Base-by-base conservation (phyloP, 805 yeast species). In the Lipomyces spencermartinsiae region DNA sequence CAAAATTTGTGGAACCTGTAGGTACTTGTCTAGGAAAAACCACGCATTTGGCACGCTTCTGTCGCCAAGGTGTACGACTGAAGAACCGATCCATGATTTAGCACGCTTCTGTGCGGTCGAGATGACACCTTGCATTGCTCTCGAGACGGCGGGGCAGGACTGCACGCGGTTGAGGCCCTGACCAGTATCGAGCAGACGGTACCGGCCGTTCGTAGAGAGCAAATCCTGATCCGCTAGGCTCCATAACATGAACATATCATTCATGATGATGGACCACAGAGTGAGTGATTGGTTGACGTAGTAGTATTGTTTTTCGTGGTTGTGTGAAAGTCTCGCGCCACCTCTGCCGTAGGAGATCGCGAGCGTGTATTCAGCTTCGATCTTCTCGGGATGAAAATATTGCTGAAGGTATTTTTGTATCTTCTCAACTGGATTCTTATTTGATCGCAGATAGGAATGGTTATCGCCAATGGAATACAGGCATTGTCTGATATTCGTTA, bases 21-120 rank as follows among this genome's bases (percentile, higher is more conserved):
- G 84, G 76, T 90, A 90, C 76, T 91, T 90, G 77, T 90, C 95
- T 62, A 90, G 78, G 80, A 90, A 90, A 75, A 90, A 90, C 68
- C 91, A 76, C 0, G 94, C 93, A 76, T 90, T 90, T 1, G 96
- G 96, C 4, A 90, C 96, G 1, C 93, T 90, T 73, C 88, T 89
- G 77, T 90, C 96, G 54, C 95, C 96, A 19, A 91, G 75, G 77
- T 90, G 96, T 31, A 90, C 90, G 29, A 89, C 94, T 16, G 90
- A 86, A 4, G 92, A 87, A 1, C 96, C 96, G 43, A 90, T 89
- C 94, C 95, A 90, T 1, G 84, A 79, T 19, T 77, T 78, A 29
- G 90, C 85, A 60, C 82, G 82, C 37, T 80, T 77, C 74, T 90
- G 91, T 58, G 90, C 90, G 66, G 87, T 88, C n/a, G 83, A 77